Conservation (phyloP, 23 red algal genomes). For the Gracilaria domingensis region DNA sequence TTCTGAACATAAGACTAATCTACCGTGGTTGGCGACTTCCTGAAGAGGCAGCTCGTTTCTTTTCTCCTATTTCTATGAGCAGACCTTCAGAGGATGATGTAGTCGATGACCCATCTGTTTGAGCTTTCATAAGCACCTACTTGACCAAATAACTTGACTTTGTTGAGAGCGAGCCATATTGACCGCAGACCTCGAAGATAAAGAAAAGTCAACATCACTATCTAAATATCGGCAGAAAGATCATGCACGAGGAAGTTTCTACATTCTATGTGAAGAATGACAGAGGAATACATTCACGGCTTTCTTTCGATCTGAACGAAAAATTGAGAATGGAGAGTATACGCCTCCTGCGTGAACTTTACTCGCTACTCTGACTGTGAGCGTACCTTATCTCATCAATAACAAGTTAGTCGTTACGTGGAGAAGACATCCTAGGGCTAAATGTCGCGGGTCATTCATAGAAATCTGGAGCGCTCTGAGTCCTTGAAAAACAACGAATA, state of each 20-base stretch:
- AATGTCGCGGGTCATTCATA: no score
- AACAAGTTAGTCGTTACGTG: no score
- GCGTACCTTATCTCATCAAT: no score
- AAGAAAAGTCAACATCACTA: slow-evolving; percentile 79
- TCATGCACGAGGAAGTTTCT: slow-evolving; percentile 92
- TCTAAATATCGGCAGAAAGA: slow-evolving; percentile 92
- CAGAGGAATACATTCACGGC: slow-evolving; percentile 96
- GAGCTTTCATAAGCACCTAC: slow-evolving; percentile 93
- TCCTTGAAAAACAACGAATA: no score
- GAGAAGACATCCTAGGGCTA: background rate
- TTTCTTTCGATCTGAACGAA: slow-evolving; percentile 87
- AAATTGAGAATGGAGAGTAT: slow-evolving; percentile 72
- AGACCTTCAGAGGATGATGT: slow-evolving; percentile 76
- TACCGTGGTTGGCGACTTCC: slow-evolving; percentile 95
- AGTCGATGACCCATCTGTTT: slow-evolving; percentile 78
- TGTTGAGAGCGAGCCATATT: slow-evolving; percentile 62
- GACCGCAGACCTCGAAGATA: slow-evolving; percentile 43
- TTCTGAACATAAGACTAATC: slow-evolving; percentile 69
- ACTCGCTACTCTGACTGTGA: no score
- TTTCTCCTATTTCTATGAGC: slow-evolving; percentile 86
- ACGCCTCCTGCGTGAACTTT: slow-evolving; percentile 44
- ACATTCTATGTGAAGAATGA: slow-evolving; percentile 94
- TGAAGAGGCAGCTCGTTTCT: slow-evolving; percentile 87
- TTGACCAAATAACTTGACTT: slow-evolving; percentile 80
- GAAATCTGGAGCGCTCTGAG: no score